Evolutionary conservation across 208 protist species (phyloP), one percentile per base, ranked within the genome.

Genomic region (Leishmania arabica): DNA sequence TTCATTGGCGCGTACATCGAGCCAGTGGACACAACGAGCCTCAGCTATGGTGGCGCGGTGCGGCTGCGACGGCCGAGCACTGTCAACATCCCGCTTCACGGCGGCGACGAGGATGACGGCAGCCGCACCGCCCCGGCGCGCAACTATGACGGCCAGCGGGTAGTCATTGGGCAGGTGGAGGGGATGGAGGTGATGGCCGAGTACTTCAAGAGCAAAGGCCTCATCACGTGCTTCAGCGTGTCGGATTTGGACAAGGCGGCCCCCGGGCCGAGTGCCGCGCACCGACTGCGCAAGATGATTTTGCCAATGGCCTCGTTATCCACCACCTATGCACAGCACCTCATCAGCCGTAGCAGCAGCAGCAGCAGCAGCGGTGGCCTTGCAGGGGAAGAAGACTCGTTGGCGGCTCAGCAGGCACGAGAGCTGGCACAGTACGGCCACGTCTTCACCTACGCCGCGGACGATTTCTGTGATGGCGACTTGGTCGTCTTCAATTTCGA

Each of bases 391-490:
- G 45, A 54, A 40, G 13, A 69, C 34, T 54, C 66, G 40, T 64
- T 90, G 15, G 82, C 75, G n/a, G 4, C 47, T 80, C 78, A 31
- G 72, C 88, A 91, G 70, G 71, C 58, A 1, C 58, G 83, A 8
- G 88, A 91, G 54, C 78, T n/a, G 1, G 60, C 45, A 4, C 34
- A 79, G 42, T 64, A 78, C 62, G 75, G 85, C 0, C 83, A 91
- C 78, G 86, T 84, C 51, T 88, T 66, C 69, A 89, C 80, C 77
- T 91, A 91, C 85, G 85, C 85, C 47, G 66, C 81, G n/a, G 70
- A 86, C n/a, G 83, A 86, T 27, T 93, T 93, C 77, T 58, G 78
- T 40, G 90, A 93, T 60, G 90, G 88, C 11, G 90, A 93, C 68
- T 73, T 93, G 21, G 77, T 91, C 27, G 83, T 90, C n/a, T 92